Base-by-base conservation (phyloP, 441 rosid species). In the Raphanus hybrid region DNA sequence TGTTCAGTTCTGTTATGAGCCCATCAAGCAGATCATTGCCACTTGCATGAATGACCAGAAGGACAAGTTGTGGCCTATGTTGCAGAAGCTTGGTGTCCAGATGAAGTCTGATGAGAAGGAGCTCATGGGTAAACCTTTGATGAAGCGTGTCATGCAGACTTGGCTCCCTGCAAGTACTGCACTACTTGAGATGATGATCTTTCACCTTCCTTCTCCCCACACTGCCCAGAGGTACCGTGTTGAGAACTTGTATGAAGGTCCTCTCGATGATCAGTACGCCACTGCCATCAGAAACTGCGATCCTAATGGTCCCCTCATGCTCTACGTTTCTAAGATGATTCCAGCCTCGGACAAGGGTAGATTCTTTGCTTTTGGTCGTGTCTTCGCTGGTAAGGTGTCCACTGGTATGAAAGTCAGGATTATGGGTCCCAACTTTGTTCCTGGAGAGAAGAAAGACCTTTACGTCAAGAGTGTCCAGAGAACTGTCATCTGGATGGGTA, bases 221-320 rank as follows among this genome's bases (percentile, higher is more conserved):
- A 83, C 75, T 55, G 88, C 88, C 0, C 88, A 85, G 78, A 83
- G 11, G 64, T 85, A 85, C 70, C 88, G 88, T 80, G 88, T 85
- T n/a, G 88, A 85, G 73, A 85, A 85, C 78, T 57, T 85, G 82
- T 85, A 85, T 29, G 88, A 85, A 76, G 88, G 86, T 37, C 88
- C 88, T 20, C 85, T 83, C 45, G 88, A 85, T 52, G 88, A 85
- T 73, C 77, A 72, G 65, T 85, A 83, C 59, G 83, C 83, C 7
- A 80, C 27, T 0, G 83, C 80, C 65, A 80, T 80, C 64, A 67
- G 83, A 16, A 80, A 80, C 77, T 80, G 83, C 76, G 83, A 80
- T 69, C 83, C 83, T 0, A 72, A 75, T 55, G 83, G 83, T 0
- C 83, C 83, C 41, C 80, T 80, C 67, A 80, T 80, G 83, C 80